Evolutionary conservation across 192 early-diverging fungal genomes (phyloP), one percentile per base, ranked within the genome.

Genomic region (Umbelopsis ramanniana): DNA sequence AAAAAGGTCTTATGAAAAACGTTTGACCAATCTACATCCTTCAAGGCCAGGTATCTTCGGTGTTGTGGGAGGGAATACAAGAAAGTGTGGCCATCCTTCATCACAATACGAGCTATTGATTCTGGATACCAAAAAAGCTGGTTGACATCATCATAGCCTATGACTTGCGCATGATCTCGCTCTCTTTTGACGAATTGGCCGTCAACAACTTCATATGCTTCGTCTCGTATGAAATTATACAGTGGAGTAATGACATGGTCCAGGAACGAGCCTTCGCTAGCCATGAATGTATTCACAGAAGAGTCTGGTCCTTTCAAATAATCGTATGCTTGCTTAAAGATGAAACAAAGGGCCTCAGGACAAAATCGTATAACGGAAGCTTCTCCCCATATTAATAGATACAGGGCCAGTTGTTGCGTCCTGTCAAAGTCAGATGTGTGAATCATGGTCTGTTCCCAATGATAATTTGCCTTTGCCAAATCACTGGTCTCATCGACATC

Each of bases 61-160:
- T 80, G 72, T n/a, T 85, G 83, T 15, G 86, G 83, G 8, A 89
- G 67, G 46, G 84, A 84, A 76, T 92, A 89, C 46, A 95, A 74
- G 23, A 80, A 71, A 15, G 84, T 71, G 74, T 87, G 85, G 74
- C 86, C 86, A 17, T 91, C 79, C 22, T 76, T 72, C 11, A 85
- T 69, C 29, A 76, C 74, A 52, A 90, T 87, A 45, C 77, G 77
- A 24, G 83, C 81, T 69, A 95, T 86, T 4, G 82, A 82, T 72
- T 91, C 88, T 21, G 89, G 85, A 46, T 84, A 87, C 93, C 94
- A 94, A 80, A 95, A 95, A 23, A 91, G 76, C 73, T 95, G 91
- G 77, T 95, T 95, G 55, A 95, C 85, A 72, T 93, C 92, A 77
- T 93, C 93, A 70, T 95, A 93, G 19, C 93, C 92, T 57, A 95